These are phyloP conservation scores for Rubus idaeus DNA, from an alignment of 306 rosid genomes.

Conservation along the genomic window DNA sequence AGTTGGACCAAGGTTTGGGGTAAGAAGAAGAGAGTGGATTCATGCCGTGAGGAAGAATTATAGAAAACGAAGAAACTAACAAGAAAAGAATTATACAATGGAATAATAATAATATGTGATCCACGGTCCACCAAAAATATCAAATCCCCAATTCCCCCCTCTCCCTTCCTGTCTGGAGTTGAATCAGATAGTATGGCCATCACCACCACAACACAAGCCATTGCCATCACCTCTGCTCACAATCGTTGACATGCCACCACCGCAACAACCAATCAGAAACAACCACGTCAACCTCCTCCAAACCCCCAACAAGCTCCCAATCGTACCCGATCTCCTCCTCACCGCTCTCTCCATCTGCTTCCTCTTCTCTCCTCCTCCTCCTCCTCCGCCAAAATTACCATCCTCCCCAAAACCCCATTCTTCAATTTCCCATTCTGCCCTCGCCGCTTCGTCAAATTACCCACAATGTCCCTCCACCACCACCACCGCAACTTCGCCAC, in stretches of 20 bases:
- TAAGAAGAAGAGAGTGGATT: no score
- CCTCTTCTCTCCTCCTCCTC: slow-evolving; percentile 60
- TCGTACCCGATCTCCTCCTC: slow-evolving; percentile 59
- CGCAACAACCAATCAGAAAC: slow-evolving; percentile 45
- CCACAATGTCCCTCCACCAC: slow-evolving; percentile 60
- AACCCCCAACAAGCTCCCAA: slow-evolving; percentile 32
- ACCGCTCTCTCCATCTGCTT: slow-evolving; percentile 60
- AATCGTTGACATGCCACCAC: slow-evolving; percentile 36
- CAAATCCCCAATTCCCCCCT: neutral
- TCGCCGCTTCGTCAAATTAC: slow-evolving; percentile 57
- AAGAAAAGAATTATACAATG: no score
- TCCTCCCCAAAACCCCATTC: slow-evolving; percentile 30
- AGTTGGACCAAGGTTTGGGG: no score
- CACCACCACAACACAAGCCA: neutral
- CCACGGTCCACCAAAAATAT: no score
- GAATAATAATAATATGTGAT: no score
- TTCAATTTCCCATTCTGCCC: slow-evolving; percentile 46
- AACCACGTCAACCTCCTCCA: slow-evolving; percentile 24
- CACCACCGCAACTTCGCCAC: slow-evolving; percentile 44
- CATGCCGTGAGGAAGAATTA: no score
- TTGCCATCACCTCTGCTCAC: neutral
- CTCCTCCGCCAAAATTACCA: slow-evolving; percentile 20
- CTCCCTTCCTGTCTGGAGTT: no score
- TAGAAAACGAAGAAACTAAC: no score
- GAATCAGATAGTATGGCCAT: neutral